phyloP scores from a whole-genome alignment of 306 rosid genomes.

The Trichosanthes truncata region DNA sequence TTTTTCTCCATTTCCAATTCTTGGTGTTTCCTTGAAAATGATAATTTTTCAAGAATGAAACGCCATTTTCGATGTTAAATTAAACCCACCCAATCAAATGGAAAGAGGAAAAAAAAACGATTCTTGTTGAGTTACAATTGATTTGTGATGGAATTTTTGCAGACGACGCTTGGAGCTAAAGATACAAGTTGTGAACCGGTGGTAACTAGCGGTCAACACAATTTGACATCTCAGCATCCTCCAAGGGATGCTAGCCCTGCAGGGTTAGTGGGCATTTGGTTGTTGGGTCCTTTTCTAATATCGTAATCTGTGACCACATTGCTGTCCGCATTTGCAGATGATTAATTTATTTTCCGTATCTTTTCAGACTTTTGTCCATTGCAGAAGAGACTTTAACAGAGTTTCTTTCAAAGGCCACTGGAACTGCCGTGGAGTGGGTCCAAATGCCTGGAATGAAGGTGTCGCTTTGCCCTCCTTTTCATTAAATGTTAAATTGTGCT shows the following conservation, averaged over 20 bases:
- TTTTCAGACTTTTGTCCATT: constrained; percentile 96
- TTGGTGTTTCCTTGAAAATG: neutral
- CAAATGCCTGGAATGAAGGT: constrained; percentile 99
- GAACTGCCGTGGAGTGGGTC: constrained; percentile 99
- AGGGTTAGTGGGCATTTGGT: constrained; percentile 77
- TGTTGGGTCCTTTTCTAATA: constrained; percentile 48
- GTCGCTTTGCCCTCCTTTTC: neutral
- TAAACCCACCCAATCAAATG: neutral
- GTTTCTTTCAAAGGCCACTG: constrained; percentile 99
- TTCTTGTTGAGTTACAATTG: neutral
- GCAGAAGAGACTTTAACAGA: constrained; percentile 99
- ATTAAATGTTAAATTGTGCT: neutral
- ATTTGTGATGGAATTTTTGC: constrained; percentile 17
- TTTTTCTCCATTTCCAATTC: neutral
- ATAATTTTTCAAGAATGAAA: neutral
- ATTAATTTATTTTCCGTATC: constrained; percentile 25
- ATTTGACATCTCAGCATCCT: constrained; percentile 87
- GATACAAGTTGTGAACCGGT: constrained; percentile 94
- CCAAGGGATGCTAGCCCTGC: constrained; percentile 99
- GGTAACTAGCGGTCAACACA: constrained; percentile 88
- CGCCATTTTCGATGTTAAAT: neutral
- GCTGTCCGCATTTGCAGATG: constrained; percentile 27
- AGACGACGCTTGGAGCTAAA: constrained; percentile 79
- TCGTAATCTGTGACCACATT: constrained; percentile 23
- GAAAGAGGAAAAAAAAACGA: neutral